These are phyloP conservation scores for Eleusine indica DNA, from an alignment of 176 grass and related monocot genomes.

Conservation along the genomic window DNA sequence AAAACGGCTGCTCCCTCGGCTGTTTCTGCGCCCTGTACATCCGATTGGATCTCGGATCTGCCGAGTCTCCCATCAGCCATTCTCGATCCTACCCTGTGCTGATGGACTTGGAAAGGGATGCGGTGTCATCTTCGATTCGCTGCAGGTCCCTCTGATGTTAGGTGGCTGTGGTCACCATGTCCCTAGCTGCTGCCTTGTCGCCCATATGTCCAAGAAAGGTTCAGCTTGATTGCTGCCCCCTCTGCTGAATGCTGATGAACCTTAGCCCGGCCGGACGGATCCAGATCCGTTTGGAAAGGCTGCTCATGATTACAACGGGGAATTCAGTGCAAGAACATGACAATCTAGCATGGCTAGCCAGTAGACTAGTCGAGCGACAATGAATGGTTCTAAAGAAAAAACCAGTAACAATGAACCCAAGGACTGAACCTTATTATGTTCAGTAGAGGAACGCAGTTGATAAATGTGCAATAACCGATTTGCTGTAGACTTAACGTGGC, in stretches of 20 bases:
- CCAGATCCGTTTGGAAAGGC: constrained; percentile 35
- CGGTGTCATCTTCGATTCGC: background rate
- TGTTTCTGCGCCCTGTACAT: background rate
- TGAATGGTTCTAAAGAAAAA: too few species aligned
- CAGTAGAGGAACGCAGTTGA: background rate
- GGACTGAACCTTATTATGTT: background rate
- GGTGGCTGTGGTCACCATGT: background rate
- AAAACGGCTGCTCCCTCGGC: background rate
- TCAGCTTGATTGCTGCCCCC: constrained; percentile 4
- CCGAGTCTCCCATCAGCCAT: background rate
- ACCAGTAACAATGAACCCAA: background rate
- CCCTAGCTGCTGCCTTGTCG: background rate
- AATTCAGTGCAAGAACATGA: constrained; percentile 23
- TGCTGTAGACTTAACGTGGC: background rate
- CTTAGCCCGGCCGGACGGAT: background rate
- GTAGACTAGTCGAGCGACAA: too few species aligned
- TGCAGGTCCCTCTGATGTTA: background rate
- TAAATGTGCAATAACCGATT: background rate
- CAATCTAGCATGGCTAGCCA: constrained; percentile 5
- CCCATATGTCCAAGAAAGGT: constrained; percentile 3
- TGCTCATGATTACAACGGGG: constrained; percentile 15
- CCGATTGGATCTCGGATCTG: constrained; percentile 3
- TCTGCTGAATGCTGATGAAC: background rate
- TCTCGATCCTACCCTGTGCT: background rate
- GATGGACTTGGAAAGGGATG: background rate